Evolutionary conservation across 768 basidiomycete genomes (phyloP), one percentile per base, ranked within the genome.

Genomic region (Glaciozyma antarctica): DNA sequence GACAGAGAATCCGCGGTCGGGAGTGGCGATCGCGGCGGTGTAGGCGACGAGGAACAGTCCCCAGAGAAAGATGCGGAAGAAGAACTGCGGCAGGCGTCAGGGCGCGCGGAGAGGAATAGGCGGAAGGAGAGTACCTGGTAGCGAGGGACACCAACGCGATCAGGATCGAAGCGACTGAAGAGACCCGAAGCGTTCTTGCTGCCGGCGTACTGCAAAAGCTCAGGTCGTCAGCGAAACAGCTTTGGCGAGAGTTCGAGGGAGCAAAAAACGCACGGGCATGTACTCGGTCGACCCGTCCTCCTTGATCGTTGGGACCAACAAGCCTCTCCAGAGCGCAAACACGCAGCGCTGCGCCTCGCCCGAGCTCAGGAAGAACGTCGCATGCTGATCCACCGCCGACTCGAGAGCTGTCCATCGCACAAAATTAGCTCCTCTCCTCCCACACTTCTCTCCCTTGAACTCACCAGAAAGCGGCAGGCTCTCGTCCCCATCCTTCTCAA

Each of bases 401-500:
- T 74, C 73, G 62, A 74, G 69, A 19, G 71, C 72, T 63, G 44
- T 5, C 17, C 30, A 5, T 15, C 19, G 12, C 9, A 41, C 7
- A 22, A 10, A 6, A 49, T 5, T 17, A n/a, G 19, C 22, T 57
- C 21, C 22, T 30, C 30, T 28, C 28, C 16, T 28, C 43, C 44
- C 21, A 17, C 32, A 38, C 17, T 22, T 24, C 19, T 26, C 28
- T n/a, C 12, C 22, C 24, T 30, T 2, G 5, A 16, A 17, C 60
- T 12, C 16, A 68, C 67, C 67, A 2, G 64, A 66, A 3, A 64
- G 47, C 5, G 72, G 72, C 9, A 71, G 24, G 7, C 60, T 61
- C 58, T 70, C 72, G 53, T 74, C 73, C 8, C 72, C 72, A 49
- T 74, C 73, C 15, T 21, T 28, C 28, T 74, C 73, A 34, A 73